Evolutionary conservation across 306 rosid species (phyloP), one percentile per base, ranked within the genome.

Genomic region (Canavalia ensiformis): DNA sequence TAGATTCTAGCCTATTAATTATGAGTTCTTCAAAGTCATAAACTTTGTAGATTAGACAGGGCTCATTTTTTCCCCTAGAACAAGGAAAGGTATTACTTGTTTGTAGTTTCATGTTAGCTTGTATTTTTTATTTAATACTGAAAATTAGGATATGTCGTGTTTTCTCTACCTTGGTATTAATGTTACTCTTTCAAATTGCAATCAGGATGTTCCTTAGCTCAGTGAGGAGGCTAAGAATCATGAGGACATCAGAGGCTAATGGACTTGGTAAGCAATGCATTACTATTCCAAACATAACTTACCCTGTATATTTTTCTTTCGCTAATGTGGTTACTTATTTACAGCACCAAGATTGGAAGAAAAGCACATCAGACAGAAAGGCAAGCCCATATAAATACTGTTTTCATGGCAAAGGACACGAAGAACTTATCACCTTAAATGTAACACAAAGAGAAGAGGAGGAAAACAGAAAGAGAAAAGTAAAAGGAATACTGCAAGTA

Each of bases 191-290:
- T 57, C 10, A 34, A 73, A 31, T 85, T 60, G 37, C 80, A n/a
- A 77, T 80, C 96, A 95, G 97, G 84, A 93, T 95, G 98, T 93
- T 95, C 82, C 41, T 90, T 59, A 63, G 81, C 82, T 89, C 97
- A 0, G 94, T 92, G 82, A 93, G 88, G 97, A 88, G 98, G 90
- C 91, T 93, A 35, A 86, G 97, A 88, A 92, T 95, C 60, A 95
- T 95, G 97, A 92, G 90, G 84, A 88, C 90, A 50, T 83, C 91
- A 37, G 97, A 93, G 84, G 94, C 90, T 55, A 90, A 89, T 67
- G 94, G 95, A 85, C 93, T 89, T 70, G 94, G 93, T 91, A 87
- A 74, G 91, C 42, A 80, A 82, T 69, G 54, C 71, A 35, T 73
- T 45, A 37, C 73, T 80, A 31, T n/a, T 79, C 55, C 62, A 4